phyloP scores from a whole-genome alignment of 2,329 filamentous ascomycete species.

The Fusarium piperis region DNA sequence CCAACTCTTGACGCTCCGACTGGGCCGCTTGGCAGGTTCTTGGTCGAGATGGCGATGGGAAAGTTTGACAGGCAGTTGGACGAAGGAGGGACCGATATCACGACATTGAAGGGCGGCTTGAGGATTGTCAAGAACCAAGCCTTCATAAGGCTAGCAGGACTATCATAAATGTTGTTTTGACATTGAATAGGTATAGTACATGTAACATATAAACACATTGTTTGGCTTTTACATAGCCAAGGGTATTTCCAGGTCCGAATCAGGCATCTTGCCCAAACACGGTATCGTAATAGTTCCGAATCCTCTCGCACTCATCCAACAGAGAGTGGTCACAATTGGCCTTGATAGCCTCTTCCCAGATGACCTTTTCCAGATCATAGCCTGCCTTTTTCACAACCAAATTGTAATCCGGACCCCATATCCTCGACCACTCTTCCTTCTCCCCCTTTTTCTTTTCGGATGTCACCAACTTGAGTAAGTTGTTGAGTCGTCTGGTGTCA shows the following conservation, averaged over 20 bases:
- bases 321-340: slow-evolving; percentile 28
- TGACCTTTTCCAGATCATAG: slow-evolving; percentile 37
- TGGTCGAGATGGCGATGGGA: slow-evolving; percentile 27
- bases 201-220: neutral
- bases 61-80: slow-evolving; percentile 16
- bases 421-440: slow-evolving; percentile 1
- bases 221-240: neutral
- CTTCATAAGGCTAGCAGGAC: neutral
- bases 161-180: neutral
- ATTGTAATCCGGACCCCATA: slow-evolving; percentile 31
- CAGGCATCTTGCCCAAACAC: slow-evolving; percentile 22
- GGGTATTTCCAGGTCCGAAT: neutral
- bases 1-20: slow-evolving; percentile 21
- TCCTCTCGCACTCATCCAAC: slow-evolving; percentile 34
- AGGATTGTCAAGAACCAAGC: slow-evolving; percentile 30
- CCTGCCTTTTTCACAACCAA: slow-evolving; percentile 25
- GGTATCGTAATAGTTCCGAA: slow-evolving; percentile 32
- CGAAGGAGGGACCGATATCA: slow-evolving; percentile 2
- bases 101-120: slow-evolving; percentile 8
- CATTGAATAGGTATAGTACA: neutral
- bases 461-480: slow-evolving; percentile 14
- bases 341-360: slow-evolving; percentile 39
- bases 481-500: slow-evolving; percentile 24
- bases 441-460: slow-evolving; percentile 14
- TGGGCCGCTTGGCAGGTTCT: slow-evolving; percentile 22